Conservation (phyloP, 805 yeast genomes). For the Pichia paraexigua region DNA sequence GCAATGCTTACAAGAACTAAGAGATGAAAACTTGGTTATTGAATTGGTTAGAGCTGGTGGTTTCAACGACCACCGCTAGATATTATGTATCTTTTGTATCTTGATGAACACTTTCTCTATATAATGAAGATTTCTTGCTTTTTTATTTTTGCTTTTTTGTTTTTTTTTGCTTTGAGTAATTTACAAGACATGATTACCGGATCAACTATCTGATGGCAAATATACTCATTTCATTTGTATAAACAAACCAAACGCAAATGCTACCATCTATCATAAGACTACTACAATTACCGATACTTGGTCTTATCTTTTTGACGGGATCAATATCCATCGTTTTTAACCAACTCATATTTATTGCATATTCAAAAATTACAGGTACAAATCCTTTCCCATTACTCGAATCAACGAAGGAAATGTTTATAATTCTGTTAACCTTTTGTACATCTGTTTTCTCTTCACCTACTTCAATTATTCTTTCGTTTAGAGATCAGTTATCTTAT, state of each 20-base stretch:
- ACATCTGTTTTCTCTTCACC: slow-evolving; percentile 43
- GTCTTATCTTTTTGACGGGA: slow-evolving; percentile 29
- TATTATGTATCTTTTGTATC: not conserved
- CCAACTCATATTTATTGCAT: slow-evolving; percentile 34
- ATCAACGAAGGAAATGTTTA: slow-evolving; percentile 50
- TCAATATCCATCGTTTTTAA: slow-evolving; percentile 37
- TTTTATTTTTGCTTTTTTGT: too few species aligned
- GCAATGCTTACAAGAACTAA: slow-evolving; percentile 35
- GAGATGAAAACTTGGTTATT: not conserved
- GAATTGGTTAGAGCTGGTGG: not conserved
- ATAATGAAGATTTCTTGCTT: not conserved
- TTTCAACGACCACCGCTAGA: not conserved
- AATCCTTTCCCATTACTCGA: slow-evolving; percentile 16
- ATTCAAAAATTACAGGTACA: not conserved
- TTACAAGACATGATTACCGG: not conserved
- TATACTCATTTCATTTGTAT: not conserved
- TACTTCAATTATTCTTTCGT: slow-evolving; percentile 42
- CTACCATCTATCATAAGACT: not conserved
- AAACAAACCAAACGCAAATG: not conserved
- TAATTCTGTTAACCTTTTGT: slow-evolving; percentile 44
- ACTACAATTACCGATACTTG: slow-evolving; percentile 14
- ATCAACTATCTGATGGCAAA: not conserved
- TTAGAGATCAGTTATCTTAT: slow-evolving; percentile 10
- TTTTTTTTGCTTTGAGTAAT: not conserved
- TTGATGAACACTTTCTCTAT: too few species aligned